Conservation (phyloP, 1,139 yeast genomes). For the Diutina scorzettiae region DNA sequence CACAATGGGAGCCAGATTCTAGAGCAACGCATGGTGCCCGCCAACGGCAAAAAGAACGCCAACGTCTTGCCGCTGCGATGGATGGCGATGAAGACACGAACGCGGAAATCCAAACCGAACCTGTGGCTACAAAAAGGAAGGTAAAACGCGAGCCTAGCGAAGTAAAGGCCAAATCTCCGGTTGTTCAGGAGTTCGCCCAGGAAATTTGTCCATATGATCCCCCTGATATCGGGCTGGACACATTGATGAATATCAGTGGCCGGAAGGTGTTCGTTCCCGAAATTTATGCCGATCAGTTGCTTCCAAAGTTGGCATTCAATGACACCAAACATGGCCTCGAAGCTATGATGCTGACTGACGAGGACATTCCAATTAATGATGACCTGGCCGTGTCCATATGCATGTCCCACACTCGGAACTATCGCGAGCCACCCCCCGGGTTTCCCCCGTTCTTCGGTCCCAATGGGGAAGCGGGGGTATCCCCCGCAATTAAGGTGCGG, state of each 20-base stretch:
- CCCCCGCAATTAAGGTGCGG: constrained; percentile 23
- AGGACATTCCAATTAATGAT: constrained; percentile 14
- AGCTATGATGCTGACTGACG: constrained; percentile 12
- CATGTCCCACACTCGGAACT: constrained; percentile 18
- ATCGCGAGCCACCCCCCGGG: constrained; percentile 23
- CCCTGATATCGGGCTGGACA: constrained; percentile 23
- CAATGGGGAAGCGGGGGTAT: constrained; percentile 10
- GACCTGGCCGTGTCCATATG: constrained; percentile 22
- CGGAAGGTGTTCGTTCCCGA: constrained; percentile 24
- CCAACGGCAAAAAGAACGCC: neutral
- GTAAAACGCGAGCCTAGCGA: too few relatives aligned
- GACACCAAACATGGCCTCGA: constrained; percentile 13
- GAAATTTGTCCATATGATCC: constrained; percentile 26
- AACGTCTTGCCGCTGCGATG: neutral
- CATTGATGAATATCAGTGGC: constrained; percentile 19
- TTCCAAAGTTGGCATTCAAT: constrained; percentile 15
- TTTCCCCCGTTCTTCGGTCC: constrained; percentile 23
- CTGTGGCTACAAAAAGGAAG: too few relatives aligned
- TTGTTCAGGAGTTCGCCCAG: too few relatives aligned
- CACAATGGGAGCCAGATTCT: too few relatives aligned
- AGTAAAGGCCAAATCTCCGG: too few relatives aligned
- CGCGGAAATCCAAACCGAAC: neutral
- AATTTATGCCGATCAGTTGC: constrained; percentile 14
- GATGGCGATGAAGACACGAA: neutral
- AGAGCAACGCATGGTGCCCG: too few relatives aligned